Conservation (phyloP, 225 moss, liverwort and hornwort genomes). For the Climacium dendroides region DNA sequence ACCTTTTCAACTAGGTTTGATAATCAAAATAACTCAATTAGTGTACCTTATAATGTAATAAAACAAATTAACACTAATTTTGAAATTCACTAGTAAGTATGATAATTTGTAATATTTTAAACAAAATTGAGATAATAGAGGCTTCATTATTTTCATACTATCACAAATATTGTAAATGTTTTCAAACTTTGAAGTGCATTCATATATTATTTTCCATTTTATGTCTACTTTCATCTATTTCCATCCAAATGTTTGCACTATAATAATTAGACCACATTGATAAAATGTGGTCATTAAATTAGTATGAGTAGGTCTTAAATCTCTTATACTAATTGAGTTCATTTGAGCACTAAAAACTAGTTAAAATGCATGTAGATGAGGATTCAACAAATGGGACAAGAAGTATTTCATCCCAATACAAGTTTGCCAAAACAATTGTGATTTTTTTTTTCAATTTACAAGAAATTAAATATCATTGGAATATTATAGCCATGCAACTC, state of each 20-base stretch:
- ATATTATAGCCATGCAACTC: rapidly evolving
- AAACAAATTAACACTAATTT: background rate
- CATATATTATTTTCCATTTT: rapidly evolving
- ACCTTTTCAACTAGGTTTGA: too few relatives aligned
- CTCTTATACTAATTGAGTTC: background rate
- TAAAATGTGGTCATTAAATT: background rate
- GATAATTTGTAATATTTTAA: background rate
- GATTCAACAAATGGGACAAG: background rate
- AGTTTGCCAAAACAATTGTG: background rate
- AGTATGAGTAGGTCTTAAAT: background rate
- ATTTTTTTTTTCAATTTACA: background rate
- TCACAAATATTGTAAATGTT: background rate
- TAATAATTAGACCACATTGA: background rate
- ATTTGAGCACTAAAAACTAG: rapidly evolving
- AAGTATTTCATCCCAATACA: background rate
- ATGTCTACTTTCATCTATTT: background rate
- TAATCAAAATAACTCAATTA: background rate
- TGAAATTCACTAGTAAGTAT: background rate
- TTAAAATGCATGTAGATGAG: background rate
- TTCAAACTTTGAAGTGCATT: background rate
- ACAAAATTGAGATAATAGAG: background rate
- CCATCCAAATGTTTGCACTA: background rate
- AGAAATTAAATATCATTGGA: background rate
- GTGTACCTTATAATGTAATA: background rate
- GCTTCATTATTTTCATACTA: background rate